Base-by-base conservation (phyloP, 257 asterid species). In the Nicotiana noctiflora region DNA sequence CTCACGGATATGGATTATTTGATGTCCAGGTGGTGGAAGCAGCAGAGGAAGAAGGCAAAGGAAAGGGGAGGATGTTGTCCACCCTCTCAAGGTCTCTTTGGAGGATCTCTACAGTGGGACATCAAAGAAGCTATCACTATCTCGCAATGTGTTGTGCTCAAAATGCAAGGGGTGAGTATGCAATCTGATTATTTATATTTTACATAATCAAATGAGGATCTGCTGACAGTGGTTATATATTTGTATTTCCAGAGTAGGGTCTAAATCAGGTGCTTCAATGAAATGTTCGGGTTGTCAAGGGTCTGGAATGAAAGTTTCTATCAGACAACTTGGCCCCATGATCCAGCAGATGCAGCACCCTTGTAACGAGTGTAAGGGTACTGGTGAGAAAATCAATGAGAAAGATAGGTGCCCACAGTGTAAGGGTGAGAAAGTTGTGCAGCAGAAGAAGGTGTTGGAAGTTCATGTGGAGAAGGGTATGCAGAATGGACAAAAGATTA, bases 11-110 rank as follows among this genome's bases (percentile, higher is more conserved):
- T 6, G 5, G 27, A 25, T 37, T 37, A 29, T 32, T 29, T 60
- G 37, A 27, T 44, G 59, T 49, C 49, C 51, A 81, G 85, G 82
- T 40, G 85, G 82, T 57, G 85, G 85, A 56, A 83, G 83, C 51
- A 79, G 82, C 62, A 83, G 85, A 68, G 85, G 83, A 34, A 66
- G 85, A 68, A 59, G 82, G 79, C 82, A 83, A 59, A 81, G 84
- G 79, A 66, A 77, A 53, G 85, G 85, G 19, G 85, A 83, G 80
- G 85, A 83, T 83, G 85, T 83, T 17, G 75, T 83, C 53, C 85
- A 83, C 75, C 65, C 85, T 25, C 75, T 83, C 34, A 83, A 83
- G 81, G 85, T 83, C 2, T 83, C 85, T 68, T 79, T 83, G 82
- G 85, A 83, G 44, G 85, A 83, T 70, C 75, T 83, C 7, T 83